Conservation (phyloP, 306 rosid species). For the Rosa rugosa region DNA sequence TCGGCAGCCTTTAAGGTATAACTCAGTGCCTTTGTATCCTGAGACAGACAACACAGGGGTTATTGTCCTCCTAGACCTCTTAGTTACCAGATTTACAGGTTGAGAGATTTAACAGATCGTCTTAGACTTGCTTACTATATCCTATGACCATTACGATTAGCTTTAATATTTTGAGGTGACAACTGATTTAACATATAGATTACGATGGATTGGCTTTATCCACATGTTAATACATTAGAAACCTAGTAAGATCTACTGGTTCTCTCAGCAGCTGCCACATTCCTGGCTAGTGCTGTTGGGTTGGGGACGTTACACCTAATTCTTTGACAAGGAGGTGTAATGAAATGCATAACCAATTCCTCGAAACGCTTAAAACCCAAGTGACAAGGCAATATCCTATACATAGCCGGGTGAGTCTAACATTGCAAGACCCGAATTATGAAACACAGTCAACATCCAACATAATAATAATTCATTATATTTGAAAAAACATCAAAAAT, state of each 20-base stretch:
- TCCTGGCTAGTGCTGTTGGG: neutral
- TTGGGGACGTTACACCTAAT: neutral
- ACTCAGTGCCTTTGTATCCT: neutral
- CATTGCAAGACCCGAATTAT: neutral
- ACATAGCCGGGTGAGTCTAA: conserved; percentile 5
- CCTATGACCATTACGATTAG: neutral
- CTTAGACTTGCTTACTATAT: neutral
- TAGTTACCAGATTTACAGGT: neutral
- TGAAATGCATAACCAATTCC: neutral
- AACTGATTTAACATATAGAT: neutral
- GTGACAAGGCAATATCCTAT: neutral
- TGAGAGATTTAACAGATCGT: neutral
- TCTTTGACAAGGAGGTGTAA: neutral
- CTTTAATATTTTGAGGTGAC: neutral
- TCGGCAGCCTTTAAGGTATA: neutral
- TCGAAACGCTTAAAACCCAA: neutral
- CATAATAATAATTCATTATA: neutral
- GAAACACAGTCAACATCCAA: neutral
- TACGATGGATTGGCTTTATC: neutral
- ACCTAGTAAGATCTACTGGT: neutral
- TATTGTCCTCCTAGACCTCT: neutral
- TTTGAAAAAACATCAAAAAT: conserved; percentile 6
- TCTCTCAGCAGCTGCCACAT: conserved; percentile 1
- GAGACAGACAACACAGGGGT: neutral
- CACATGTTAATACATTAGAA: neutral